A percentile compares a stretch with the other conserved stretches of the same genome.
These are phyloP conservation scores for Cenchrus fungigraminus DNA, from an alignment of 176 grass and related monocot genomes.

Conservation along the genomic window DNA sequence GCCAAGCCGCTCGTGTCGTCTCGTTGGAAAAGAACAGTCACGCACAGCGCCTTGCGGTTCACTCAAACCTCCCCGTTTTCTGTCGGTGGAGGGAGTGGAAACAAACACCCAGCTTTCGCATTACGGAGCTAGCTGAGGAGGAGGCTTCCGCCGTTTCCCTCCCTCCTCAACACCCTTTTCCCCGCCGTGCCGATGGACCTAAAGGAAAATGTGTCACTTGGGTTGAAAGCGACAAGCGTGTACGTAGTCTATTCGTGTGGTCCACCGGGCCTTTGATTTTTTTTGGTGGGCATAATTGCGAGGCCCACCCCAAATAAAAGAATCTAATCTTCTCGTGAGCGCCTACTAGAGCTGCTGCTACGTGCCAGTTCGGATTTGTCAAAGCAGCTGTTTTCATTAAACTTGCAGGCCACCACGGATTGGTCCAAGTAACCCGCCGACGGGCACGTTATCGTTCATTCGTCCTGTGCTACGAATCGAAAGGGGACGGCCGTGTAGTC, in stretches of 20 bases:
- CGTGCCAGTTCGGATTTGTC: slow-evolving; percentile 49
- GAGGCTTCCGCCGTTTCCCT: background rate
- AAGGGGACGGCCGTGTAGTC: background rate
- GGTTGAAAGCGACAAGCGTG: slow-evolving; percentile 52
- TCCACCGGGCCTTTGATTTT: slow-evolving; percentile 43
- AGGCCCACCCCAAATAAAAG: slow-evolving; percentile 45
- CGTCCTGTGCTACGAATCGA: background rate
- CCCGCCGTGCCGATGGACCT: background rate
- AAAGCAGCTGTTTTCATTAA: slow-evolving; percentile 45
- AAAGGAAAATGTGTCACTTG: slow-evolving; percentile 41
- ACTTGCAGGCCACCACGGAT: slow-evolving; percentile 33
- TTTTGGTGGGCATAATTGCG: slow-evolving; percentile 50
- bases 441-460: slow-evolving; percentile 40
- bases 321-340: slow-evolving; percentile 53
- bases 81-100: slow-evolving; percentile 53
- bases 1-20: too few relatives aligned
- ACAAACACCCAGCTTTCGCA: slow-evolving; percentile 24
- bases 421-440: slow-evolving; percentile 42
- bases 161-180: too few relatives aligned
- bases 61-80: slow-evolving; percentile 24
- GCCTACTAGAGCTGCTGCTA: slow-evolving; percentile 5
- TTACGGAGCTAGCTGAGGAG: slow-evolving; percentile 6
- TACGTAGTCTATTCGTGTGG: slow-evolving; percentile 67
- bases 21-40: background rate
- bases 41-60: slow-evolving; percentile 12